phyloP scores from a whole-genome alignment of 139 green algal species.

The Chlamydomonas eustigma region DNA sequence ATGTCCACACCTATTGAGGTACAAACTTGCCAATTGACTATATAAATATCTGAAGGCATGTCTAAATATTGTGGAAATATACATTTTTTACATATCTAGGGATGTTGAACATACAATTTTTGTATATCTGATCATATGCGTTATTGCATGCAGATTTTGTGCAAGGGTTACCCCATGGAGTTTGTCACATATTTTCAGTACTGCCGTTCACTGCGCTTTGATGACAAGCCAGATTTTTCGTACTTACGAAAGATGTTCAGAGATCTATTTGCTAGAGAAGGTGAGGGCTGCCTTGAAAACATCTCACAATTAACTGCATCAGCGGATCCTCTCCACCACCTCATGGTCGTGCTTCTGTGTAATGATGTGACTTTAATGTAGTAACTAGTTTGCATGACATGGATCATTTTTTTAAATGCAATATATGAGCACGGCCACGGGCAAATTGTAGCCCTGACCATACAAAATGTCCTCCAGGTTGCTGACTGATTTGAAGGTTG shows the following conservation, averaged over 20 bases:
- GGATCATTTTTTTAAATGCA: no score
- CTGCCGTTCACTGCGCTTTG: conserved; percentile 92
- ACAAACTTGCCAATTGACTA: no score
- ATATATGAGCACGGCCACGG: no score
- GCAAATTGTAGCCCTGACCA: no score
- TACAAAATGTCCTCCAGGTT: no score
- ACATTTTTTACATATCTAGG: no score
- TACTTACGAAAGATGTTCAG: conserved; percentile 98
- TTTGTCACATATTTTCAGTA: conserved; percentile 94
- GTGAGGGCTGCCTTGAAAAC: conserved; percentile 25
- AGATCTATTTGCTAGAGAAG: conserved; percentile 96
- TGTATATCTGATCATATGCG: no score
- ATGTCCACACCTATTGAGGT: conserved; percentile 97
- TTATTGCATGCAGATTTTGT: conserved; percentile 74
- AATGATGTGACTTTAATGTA: no score
- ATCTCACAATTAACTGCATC: not conserved
- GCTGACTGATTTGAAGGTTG: not conserved
- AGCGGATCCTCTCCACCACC: not conserved
- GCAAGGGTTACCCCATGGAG: conserved; percentile 95
- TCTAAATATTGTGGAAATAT: no score
- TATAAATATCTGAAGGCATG: no score
- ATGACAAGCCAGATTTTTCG: conserved; percentile 99
- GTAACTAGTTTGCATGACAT: no score
- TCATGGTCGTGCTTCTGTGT: not conserved
- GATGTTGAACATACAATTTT: no score